Evolutionary conservation across 2,329 filamentous ascomycete species (phyloP), one percentile per base, ranked within the genome.

Genomic region (Dactylellina leptospora): DNA sequence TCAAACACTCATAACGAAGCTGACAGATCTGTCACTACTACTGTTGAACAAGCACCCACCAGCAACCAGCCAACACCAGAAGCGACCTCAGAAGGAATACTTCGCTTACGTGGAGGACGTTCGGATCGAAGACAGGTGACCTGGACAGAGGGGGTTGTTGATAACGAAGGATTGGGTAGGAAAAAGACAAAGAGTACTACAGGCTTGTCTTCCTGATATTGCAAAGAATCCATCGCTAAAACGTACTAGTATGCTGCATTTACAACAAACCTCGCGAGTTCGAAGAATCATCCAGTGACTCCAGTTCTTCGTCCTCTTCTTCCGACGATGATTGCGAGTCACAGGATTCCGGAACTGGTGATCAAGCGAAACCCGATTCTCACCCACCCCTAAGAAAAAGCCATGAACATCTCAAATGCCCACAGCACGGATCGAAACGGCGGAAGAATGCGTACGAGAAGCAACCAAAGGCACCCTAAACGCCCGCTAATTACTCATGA

Each of bases 181-280:
- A 99, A 97, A 82, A 93, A 87, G 75, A 96, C 91, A 16, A 99
- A 99, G 86, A 91, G 92, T 93, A 80, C n/a, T n/a, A n/a, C n/a
- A n/a, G n/a, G n/a, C n/a, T n/a, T 30, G 22, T 25, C 18, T 40
- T n/a, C 11, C 9, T 45, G 6, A 33, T 33, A 33, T 6, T 6
- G 30, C 13, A 33, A 33, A 33, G 30, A 33, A 33, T 33, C 6
- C 13, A 13, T 33, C 13, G 30, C 30, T 33, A 6, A 6, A 33
- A 33, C 30, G 6, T 33, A 33, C 62, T 73, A 96, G 95, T 97
- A n/a, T 99, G 95, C 85, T 99, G 95, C 80, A 99, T 99, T 80
- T 99, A 97, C 82, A 93, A 97, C 82, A 90, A 90, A 72, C 88
- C 92, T 4, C 90, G 89, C 75, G 86, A 84, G 9, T 87, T 92